These are phyloP conservation scores for Casuarina cunninghamiana DNA, from an alignment of 306 rosid species.

Conservation along the genomic window DNA sequence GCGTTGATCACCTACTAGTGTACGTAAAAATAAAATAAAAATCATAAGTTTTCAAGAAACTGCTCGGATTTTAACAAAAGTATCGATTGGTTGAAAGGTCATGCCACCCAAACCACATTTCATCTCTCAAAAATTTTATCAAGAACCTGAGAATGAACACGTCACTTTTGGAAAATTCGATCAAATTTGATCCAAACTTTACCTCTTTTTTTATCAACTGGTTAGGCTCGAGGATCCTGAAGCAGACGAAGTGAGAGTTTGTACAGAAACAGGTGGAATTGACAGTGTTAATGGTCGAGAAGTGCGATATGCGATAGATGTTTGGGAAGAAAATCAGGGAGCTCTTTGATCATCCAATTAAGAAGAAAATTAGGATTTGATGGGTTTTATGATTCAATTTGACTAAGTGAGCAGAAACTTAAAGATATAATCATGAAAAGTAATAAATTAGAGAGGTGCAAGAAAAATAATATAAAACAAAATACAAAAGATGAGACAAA, in stretches of 20 bases:
- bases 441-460: too few relatives aligned
- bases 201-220: neutral
- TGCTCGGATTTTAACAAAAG: too few relatives aligned
- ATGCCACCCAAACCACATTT: too few relatives aligned
- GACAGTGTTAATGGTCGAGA: constrained; percentile 64
- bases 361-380: too few relatives aligned
- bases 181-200: neutral
- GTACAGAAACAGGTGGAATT: constrained; percentile 64
- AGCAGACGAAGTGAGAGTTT: constrained; percentile 72
- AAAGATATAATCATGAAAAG: too few relatives aligned
- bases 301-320: constrained; percentile 51
- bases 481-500: too few relatives aligned
- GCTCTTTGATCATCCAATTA: constrained; percentile 69
- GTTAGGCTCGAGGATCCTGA: constrained; percentile 93
- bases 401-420: too few relatives aligned
- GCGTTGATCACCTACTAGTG: neutral
- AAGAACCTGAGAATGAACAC: neutral
- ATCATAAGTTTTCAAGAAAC: too few relatives aligned
- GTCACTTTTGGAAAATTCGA: neutral
- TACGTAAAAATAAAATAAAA: too few relatives aligned
- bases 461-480: too few relatives aligned
- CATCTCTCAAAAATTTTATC: neutral
- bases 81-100: too few relatives aligned
- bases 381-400: too few relatives aligned
- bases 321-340: constrained; percentile 57